A percentile compares a stretch with the other conserved stretches of the same genome.
These are phyloP conservation scores for Vaccinium darrowii DNA, from an alignment of 148 eudicot genomes.

Conservation along the genomic window DNA sequence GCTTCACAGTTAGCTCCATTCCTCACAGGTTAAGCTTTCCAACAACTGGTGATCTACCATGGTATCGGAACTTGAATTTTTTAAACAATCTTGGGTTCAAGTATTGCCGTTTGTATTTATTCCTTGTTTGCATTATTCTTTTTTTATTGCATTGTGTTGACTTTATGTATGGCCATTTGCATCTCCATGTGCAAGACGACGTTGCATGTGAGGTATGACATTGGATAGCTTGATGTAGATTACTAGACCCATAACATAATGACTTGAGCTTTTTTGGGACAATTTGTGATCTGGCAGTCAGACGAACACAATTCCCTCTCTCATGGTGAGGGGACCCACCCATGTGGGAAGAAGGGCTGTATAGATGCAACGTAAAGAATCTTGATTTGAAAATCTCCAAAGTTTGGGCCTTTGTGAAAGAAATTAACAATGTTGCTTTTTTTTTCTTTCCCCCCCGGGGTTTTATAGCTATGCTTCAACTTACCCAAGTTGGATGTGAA, in stretches of 20 bases:
- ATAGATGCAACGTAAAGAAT: not conserved
- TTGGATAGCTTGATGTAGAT: not conserved
- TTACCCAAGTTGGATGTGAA: conserved; percentile 74
- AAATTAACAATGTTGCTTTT: not conserved
- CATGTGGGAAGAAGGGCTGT: not conserved
- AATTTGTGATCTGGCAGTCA: not conserved
- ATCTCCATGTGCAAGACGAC: not conserved
- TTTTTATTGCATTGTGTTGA: not conserved
- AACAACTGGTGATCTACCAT: not conserved
- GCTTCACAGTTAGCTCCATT: not conserved
- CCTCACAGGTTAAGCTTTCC: not conserved
- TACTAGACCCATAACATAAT: not conserved
- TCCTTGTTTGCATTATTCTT: not conserved
- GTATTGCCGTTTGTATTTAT: not conserved
- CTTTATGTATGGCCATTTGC: not conserved
- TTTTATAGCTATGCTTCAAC: conserved; percentile 54
- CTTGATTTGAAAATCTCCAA: not conserved
- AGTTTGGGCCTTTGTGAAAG: not conserved
- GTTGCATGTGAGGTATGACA: not conserved
- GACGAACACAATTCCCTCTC: not conserved
- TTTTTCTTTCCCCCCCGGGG: not conserved
- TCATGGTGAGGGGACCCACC: not conserved
- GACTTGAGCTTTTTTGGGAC: not conserved
- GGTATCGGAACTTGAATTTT: not conserved
- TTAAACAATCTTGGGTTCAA: not conserved